A percentile compares a stretch with the other conserved stretches of the same genome.
Evolutionary conservation across 2,329 filamentous ascomycete species (phyloP).

Genomic region (Pyricularia pennisetigena): DNA sequence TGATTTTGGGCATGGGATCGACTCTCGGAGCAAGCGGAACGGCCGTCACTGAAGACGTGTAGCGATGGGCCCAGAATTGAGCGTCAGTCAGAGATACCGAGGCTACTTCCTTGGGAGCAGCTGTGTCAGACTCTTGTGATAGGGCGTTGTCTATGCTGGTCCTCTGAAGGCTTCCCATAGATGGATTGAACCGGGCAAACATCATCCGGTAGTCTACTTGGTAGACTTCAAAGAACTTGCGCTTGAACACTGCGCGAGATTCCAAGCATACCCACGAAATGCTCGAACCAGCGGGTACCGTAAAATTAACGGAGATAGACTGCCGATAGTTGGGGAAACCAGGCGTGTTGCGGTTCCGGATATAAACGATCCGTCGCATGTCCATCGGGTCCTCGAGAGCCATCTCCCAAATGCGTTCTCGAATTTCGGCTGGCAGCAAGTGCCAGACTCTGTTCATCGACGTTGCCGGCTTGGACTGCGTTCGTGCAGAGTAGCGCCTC

Average conservation of each 20-base stretch:
- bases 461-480: background rate
- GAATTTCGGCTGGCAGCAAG: background rate
- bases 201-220: slow-evolving; percentile 2
- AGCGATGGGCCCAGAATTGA: slow-evolving; percentile 1
- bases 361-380: background rate
- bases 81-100: background rate
- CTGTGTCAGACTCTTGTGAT: background rate
- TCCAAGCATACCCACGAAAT: background rate
- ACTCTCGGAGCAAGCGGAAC: background rate
- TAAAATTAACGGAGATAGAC: background rate
- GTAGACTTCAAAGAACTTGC: background rate
- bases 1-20: background rate
- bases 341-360: background rate
- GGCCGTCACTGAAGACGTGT: background rate
- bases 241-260: background rate
- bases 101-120: background rate
- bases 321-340: background rate
- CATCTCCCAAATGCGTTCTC: background rate
- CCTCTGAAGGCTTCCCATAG: background rate
- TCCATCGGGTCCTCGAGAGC: background rate
- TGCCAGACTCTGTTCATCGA: background rate
- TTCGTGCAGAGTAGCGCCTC: background rate
- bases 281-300: background rate
- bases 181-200: background rate
- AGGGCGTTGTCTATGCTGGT: background rate